Conservation (phyloP, 306 rosid species). For the apple (Malus domestica) region ASM211411v1 NC_041791.1:3952001-3952500, state of each 20-base stretch:
- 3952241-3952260: not conserved
- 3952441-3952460: constrained; percentile 9
- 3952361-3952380: not conserved
- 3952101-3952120: constrained; percentile 6
- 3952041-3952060: constrained; percentile 52
- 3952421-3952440: constrained; percentile 8
- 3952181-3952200: not conserved
- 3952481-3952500: constrained; percentile 59
- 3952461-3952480: constrained; percentile 64
- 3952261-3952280: not conserved
- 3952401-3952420: not conserved
- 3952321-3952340: not conserved
- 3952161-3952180: not conserved
- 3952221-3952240: constrained; percentile 5
- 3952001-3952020: constrained; percentile 41
- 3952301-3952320: not conserved
- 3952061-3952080: constrained; percentile 61
- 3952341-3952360: not conserved
- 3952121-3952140: not conserved
- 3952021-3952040: constrained; percentile 74
- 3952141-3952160: not conserved
- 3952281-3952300: not conserved
- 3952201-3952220: not conserved
- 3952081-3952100: not conserved
- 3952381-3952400: not conserved